These are phyloP conservation scores for Adansonia digitata DNA, from an alignment of 345 rosid species.

Conservation along the genomic window DNA sequence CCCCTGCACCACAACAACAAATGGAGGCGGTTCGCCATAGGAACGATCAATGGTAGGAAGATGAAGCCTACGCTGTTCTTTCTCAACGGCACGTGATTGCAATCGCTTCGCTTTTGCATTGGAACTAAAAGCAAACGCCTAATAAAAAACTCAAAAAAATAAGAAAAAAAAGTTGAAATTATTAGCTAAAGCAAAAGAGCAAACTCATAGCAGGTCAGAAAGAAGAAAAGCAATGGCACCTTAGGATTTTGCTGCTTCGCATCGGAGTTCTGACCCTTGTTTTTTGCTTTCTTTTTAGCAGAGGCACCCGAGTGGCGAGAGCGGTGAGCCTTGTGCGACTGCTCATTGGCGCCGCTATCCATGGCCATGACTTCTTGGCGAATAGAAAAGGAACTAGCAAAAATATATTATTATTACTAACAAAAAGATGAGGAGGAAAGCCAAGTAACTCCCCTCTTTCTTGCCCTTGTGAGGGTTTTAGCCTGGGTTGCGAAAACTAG, in stretches of 20 bases:
- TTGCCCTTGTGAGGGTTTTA: background rate
- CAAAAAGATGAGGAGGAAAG: background rate
- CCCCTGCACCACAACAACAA: constrained; percentile 82
- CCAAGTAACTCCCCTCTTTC: background rate
- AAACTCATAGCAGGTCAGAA: background rate
- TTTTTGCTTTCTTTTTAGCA: constrained; percentile 46
- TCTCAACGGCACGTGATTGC: constrained; percentile 64
- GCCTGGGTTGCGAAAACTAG: background rate
- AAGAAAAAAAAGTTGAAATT: background rate
- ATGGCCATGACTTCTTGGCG: constrained; percentile 35
- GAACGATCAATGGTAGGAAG: constrained; percentile 71
- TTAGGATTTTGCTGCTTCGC: constrained; percentile 57
- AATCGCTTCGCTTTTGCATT: constrained; percentile 56
- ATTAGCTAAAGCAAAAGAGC: background rate
- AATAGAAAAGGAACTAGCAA: background rate
- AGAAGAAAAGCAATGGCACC: constrained; percentile 26
- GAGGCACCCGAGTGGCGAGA: constrained; percentile 68
- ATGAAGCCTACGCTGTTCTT: constrained; percentile 82
- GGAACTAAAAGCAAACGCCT: constrained; percentile 75
- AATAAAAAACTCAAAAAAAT: background rate
- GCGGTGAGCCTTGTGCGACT: constrained; percentile 68
- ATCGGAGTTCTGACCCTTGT: constrained; percentile 36
- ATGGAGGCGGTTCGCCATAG: constrained; percentile 78
- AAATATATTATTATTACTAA: background rate
- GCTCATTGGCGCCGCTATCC: constrained; percentile 31